These are phyloP conservation scores for Triangularia verruculosa DNA, from an alignment of 2,329 filamentous ascomycete species.

Conservation along the genomic window DNA sequence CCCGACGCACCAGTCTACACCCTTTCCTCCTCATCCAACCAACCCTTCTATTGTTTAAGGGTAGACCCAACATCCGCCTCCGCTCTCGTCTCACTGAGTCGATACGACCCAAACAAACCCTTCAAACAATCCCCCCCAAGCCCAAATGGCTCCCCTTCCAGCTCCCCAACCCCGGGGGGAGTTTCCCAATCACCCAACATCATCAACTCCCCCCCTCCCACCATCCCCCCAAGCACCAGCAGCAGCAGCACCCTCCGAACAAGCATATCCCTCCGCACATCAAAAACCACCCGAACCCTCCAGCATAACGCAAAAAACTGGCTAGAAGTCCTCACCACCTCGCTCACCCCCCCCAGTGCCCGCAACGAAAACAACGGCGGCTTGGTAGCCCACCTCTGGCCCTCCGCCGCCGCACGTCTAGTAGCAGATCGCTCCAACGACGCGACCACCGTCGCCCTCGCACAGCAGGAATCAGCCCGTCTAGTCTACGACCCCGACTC, in stretches of 20 bases:
- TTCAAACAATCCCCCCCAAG: slow-evolving; percentile 46
- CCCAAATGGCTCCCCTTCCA: slow-evolving; percentile 22
- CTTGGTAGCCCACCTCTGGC: slow-evolving; percentile 67
- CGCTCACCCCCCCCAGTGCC: slow-evolving; percentile 54
- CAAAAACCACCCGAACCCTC: slow-evolving; percentile 35
- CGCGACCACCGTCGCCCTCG: slow-evolving; percentile 56
- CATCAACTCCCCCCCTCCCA: slow-evolving; percentile 19
- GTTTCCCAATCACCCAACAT: neutral
- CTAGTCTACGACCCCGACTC: slow-evolving; percentile 69
- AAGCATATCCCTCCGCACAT: slow-evolving; percentile 29
- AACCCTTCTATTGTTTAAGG: slow-evolving; percentile 66
- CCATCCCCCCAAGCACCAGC: slow-evolving; percentile 19
- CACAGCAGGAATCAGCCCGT: slow-evolving; percentile 66
- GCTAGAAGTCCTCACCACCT: slow-evolving; percentile 57
- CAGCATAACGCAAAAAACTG: slow-evolving; percentile 47
- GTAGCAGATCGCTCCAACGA: slow-evolving; percentile 60
- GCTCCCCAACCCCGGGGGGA: neutral
- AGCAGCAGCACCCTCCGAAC: slow-evolving; percentile 12
- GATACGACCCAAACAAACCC: slow-evolving; percentile 58
- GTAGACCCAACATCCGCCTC: slow-evolving; percentile 63
- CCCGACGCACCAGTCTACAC: slow-evolving; percentile 64
- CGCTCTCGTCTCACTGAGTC: slow-evolving; percentile 56
- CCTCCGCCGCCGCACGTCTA: slow-evolving; percentile 60
- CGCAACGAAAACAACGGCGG: slow-evolving; percentile 59
- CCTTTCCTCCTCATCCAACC: slow-evolving; percentile 52